Base-by-base conservation (phyloP, 495 filamentous ascomycete species). In the Tuber indicum region DNA sequence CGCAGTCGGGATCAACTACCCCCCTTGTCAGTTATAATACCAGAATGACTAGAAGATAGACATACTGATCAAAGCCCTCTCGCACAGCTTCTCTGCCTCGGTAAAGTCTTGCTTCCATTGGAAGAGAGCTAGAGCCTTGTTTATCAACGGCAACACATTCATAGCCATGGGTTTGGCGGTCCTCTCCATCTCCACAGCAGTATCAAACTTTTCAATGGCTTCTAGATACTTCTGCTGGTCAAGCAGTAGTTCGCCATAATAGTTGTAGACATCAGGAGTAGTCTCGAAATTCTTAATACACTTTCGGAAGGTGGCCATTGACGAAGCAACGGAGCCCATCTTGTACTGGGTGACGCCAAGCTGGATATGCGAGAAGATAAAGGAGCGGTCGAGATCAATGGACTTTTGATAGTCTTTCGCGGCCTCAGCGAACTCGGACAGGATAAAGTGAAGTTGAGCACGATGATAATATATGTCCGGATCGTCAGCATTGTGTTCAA, bases 261-360 rank as follows among this genome's bases (percentile, higher is more conserved):
- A 99, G 87, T 99, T 99, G 87, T 98, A 99, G 4, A 99, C 96
- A 84, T 99, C 96, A 8, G 96, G 94, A 14, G 95, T 93, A 79
- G 93, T 92, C 78, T 94, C 92, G 82, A 99, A 99, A 86, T 96
- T 97, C 92, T 98, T 99, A 82, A 98, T 94, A 83, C 94, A 97
- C 45, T 94, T 89, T 77, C 96, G 89, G 90, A 99, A 99, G 9
- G 96, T 98, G 21, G 96, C 94, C 94, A 98, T 98, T 42, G 94
- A 97, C 10, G 94, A 97, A 5, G 96, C 96, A 72, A 98, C 92
- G 16, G 94, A 97, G 75, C 96, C 96, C 93, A 98, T 96, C 90
- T 99, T 99, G 87, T 99, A 99, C 86, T 99, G 96, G 70, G 96
- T 99, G 62, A 99, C 96, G 86, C 96, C 96, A 73, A 99, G 92